phyloP scores from a whole-genome alignment of 2,329 filamentous ascomycete genomes.

The Xylariaceae sp. region DNA sequence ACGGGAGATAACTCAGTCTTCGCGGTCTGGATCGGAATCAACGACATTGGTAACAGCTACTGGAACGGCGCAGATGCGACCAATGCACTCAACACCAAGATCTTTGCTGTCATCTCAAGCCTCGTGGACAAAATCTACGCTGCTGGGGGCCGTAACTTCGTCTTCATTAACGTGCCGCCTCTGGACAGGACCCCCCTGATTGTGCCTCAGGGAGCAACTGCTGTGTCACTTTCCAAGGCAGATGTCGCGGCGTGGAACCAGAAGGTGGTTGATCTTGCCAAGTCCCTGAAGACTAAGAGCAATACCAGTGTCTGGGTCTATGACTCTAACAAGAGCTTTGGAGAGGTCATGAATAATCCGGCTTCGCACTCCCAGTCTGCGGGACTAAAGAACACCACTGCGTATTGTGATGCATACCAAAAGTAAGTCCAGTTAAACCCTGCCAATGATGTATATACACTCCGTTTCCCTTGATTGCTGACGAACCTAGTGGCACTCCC shows the following conservation, averaged over 20 bases:
- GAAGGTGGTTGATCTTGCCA: slow-evolving; percentile 50
- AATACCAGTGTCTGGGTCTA: slow-evolving; percentile 60
- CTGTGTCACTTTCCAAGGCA: slow-evolving; percentile 46
- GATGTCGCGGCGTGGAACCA: slow-evolving; percentile 61
- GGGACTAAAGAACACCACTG: slow-evolving; percentile 61
- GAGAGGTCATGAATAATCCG: slow-evolving; percentile 59
- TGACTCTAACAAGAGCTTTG: slow-evolving; percentile 60
- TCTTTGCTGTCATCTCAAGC: slow-evolving; percentile 52
- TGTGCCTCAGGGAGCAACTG: slow-evolving; percentile 45
- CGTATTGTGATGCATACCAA: slow-evolving; percentile 60
- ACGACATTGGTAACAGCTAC: slow-evolving; percentile 60
- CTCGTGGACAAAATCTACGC: slow-evolving; percentile 56
- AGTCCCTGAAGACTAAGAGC: slow-evolving; percentile 47
- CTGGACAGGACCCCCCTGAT: slow-evolving; percentile 61
- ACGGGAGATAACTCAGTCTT: slow-evolving; percentile 49
- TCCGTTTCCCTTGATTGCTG: slow-evolving; percentile 12
- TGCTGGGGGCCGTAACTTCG: slow-evolving; percentile 63
- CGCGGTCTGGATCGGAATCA: slow-evolving; percentile 61
- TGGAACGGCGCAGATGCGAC: slow-evolving; percentile 42
- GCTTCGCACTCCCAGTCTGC: slow-evolving; percentile 56
- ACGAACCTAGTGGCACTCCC: slow-evolving; percentile 51
- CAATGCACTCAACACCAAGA: slow-evolving; percentile 45
- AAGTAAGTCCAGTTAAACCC: slow-evolving; percentile 52
- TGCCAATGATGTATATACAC: neutral
- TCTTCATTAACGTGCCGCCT: slow-evolving; percentile 65